phyloP scores from a whole-genome alignment of 495 filamentous ascomycete species.

The Lasiosphaeria miniovina region DNA sequence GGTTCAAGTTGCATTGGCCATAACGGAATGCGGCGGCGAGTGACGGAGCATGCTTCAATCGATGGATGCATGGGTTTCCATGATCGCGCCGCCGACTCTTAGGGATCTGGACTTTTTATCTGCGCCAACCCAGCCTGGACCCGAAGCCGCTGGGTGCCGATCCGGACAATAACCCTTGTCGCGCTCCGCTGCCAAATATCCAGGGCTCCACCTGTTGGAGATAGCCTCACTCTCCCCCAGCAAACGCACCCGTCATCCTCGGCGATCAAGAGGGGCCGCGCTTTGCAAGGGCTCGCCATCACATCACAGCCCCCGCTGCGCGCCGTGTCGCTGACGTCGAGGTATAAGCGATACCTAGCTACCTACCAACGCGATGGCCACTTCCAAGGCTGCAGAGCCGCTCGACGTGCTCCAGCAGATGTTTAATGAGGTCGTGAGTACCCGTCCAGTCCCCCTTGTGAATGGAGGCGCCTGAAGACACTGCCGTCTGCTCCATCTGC shows the following conservation, averaged over 20 bases:
- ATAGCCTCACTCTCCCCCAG: slow-evolving; percentile 1
- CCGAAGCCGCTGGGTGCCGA: no score
- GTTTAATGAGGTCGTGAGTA: slow-evolving; percentile 48
- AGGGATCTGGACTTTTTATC: not conserved
- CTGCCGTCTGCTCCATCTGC: not conserved
- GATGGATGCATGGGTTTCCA: no score
- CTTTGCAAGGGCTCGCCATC: not conserved
- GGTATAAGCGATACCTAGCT: not conserved
- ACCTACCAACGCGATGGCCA: slow-evolving; percentile 33
- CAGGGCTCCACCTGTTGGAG: not conserved
- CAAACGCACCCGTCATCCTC: not conserved
- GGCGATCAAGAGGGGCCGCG: not conserved
- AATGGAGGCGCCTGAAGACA: not conserved
- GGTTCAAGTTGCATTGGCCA: no score
- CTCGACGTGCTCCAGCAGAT: slow-evolving; percentile 43
- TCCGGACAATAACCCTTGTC: not conserved
- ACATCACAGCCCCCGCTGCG: no score
- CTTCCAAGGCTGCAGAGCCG: slow-evolving; percentile 28
- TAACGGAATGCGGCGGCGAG: no score
- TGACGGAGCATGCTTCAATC: no score
- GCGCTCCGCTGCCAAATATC: not conserved
- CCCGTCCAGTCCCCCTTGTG: not conserved
- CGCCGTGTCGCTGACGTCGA: no score
- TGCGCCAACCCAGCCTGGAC: not conserved
- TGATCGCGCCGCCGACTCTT: not conserved